Percentiles rank a stretch among this genome's conserved stretches.
These are phyloP conservation scores for Hemileccinum impolitum DNA, from an alignment of 768 basidiomycete genomes.

Conservation along the genomic window DNA sequence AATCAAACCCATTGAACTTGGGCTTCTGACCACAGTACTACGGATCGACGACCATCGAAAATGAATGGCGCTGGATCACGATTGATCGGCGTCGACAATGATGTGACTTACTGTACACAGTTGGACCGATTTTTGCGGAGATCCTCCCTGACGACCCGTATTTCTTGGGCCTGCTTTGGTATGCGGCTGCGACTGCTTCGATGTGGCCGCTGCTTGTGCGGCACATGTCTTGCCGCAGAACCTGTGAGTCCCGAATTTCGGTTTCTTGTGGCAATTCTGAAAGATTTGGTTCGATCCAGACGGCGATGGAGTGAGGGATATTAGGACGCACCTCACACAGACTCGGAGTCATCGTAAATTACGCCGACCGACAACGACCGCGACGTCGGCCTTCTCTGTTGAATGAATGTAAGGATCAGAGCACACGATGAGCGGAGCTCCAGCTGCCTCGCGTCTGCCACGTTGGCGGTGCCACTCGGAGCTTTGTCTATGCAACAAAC, in stretches of 20 bases:
- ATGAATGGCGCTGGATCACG: constrained; percentile 21
- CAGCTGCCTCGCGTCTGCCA: constrained; percentile 26
- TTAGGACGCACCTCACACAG: constrained; percentile 29
- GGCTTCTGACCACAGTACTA: constrained; percentile 56
- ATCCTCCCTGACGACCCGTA: constrained; percentile 9
- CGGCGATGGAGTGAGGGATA: background rate
- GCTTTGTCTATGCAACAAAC: background rate
- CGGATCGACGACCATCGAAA: constrained; percentile 23
- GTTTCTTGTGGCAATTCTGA: constrained; percentile 53
- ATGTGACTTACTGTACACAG: constrained; percentile 27
- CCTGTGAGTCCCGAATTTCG: constrained; percentile 52
- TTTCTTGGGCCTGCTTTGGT: constrained; percentile 12
- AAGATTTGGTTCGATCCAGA: constrained; percentile 3
- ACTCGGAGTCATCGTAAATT: constrained; percentile 25
- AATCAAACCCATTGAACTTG: constrained; percentile 57
- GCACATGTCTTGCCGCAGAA: constrained; percentile 58
- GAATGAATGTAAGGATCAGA: constrained; percentile 9
- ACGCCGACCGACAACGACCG: constrained; percentile 4
- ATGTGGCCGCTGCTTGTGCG: constrained; percentile 35
- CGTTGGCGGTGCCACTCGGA: constrained; percentile 15
- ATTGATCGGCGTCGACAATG: constrained; percentile 24
- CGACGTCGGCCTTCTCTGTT: constrained; percentile 9
- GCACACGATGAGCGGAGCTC: constrained; percentile 1
- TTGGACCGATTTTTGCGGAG: constrained; percentile 19
- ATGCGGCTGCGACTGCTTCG: constrained; percentile 15